phyloP scores from a whole-genome alignment of 2,329 filamentous ascomycete species.

The Aureobasidium uvarum region DNA sequence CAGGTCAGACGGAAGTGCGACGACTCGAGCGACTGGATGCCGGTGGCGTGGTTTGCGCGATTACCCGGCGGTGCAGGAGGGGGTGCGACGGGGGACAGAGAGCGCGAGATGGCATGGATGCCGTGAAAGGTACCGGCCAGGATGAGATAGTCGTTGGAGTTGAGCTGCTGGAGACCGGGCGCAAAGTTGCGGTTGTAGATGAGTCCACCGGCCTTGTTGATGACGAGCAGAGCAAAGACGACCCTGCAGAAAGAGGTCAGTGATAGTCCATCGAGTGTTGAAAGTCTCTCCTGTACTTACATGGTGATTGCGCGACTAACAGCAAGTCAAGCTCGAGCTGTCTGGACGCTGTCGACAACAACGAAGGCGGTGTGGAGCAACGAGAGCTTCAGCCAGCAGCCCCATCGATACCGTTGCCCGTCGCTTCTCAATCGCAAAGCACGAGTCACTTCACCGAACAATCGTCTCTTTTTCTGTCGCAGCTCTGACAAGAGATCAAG shows the following conservation, averaged over 20 bases:
- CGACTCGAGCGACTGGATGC: conserved; percentile 88
- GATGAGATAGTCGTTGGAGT: conserved; percentile 94
- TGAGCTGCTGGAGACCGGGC: conserved; percentile 80
- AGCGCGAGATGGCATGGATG: conserved; percentile 64
- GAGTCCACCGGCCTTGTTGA: conserved; percentile 96
- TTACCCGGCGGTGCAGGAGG: conserved; percentile 34
- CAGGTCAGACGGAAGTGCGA: conserved; percentile 95
- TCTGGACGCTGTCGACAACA: not conserved
- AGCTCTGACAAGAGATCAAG: not conserved
- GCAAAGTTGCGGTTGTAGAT: conserved; percentile 96
- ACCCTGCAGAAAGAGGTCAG: conserved; percentile 59
- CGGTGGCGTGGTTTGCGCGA: conserved; percentile 57
- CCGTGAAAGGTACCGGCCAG: conserved; percentile 96
- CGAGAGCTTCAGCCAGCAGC: not conserved
- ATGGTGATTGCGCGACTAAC: conserved; percentile 8
- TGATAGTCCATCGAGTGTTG: too few relatives aligned
- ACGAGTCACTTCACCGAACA: not conserved
- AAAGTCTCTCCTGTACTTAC: not conserved
- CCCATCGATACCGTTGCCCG: too few relatives aligned
- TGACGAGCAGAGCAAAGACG: conserved; percentile 91
- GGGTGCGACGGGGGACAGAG: conserved; percentile 46
- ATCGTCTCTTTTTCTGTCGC: not conserved
- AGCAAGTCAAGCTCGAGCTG: not conserved
- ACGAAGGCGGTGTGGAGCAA: conserved; percentile 6
- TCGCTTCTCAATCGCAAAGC: not conserved